Percentiles rank a stretch among this genome's conserved stretches.
Conservation (phyloP, 176 grass and related monocot species). For the Aegilops umbellulata region DNA sequence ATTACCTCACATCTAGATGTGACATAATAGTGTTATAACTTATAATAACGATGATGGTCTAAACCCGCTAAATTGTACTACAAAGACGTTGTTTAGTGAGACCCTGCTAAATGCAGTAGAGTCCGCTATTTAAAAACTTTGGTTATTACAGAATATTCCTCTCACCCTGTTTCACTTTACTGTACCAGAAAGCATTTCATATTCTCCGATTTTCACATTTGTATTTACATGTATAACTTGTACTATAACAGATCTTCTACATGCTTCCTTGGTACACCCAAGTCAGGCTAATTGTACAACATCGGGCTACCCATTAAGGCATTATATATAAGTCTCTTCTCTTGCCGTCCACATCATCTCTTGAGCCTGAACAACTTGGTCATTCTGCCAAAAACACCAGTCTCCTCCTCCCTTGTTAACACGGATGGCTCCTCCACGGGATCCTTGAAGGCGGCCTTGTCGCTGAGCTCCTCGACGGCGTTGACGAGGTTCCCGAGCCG, state of each 20-base stretch:
- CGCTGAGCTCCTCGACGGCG: conserved; percentile 75
- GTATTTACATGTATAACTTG: not conserved
- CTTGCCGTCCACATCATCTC: conserved; percentile 23
- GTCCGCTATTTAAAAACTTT: too few relatives aligned
- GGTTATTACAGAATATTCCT: not conserved
- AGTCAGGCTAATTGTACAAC: too few relatives aligned
- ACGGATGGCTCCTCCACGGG: conserved; percentile 52
- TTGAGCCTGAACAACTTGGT: conserved; percentile 8
- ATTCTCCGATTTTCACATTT: not conserved
- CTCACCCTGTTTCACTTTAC: not conserved
- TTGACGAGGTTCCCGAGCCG: conserved; percentile 75
- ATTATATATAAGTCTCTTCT: too few relatives aligned
- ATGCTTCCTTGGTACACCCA: too few relatives aligned
- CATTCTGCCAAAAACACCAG: conserved; percentile 36
- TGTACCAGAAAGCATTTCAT: not conserved
- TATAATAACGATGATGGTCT: too few relatives aligned
- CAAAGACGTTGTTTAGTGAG: too few relatives aligned
- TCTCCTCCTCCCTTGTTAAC: conserved; percentile 25
- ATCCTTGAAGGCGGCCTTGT: conserved; percentile 71
- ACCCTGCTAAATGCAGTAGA: too few relatives aligned
- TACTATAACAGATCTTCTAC: not conserved
- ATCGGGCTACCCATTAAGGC: not conserved
- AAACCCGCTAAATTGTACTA: too few relatives aligned
- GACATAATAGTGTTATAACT: too few relatives aligned
- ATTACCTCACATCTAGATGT: too few relatives aligned